phyloP scores from a whole-genome alignment of 2,329 filamentous ascomycete genomes.

The Tetracladium maxilliforme region DNA sequence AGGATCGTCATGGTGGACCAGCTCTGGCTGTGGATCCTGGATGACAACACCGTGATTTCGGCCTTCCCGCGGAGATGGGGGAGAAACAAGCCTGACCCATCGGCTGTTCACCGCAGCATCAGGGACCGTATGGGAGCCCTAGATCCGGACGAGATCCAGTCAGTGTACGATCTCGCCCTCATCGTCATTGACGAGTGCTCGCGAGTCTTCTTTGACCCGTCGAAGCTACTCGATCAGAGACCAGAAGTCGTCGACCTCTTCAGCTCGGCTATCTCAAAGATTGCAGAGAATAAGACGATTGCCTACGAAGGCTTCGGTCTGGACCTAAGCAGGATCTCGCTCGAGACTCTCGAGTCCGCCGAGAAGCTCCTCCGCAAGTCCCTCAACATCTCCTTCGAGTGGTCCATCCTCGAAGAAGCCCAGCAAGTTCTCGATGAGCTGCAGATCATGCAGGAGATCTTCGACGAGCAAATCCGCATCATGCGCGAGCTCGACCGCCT shows the following conservation, averaged over 20 bases:
- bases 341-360: conserved; percentile 6
- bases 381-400: conserved; percentile 26
- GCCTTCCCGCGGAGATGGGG: conserved; percentile 27
- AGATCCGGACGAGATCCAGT: conserved; percentile 14
- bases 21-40: conserved; percentile 27
- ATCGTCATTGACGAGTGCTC: conserved; percentile 24
- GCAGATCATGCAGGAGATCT: conserved; percentile 26
- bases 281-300: conserved; percentile 23
- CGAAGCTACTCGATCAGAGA: conserved; percentile 13
- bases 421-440: conserved; percentile 32
- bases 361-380: conserved; percentile 12
- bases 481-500: conserved; percentile 6
- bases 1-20: conserved; percentile 26
- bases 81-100: conserved; percentile 20
- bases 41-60: conserved; percentile 20
- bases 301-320: conserved; percentile 22
- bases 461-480: conserved; percentile 14
- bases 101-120: conserved; percentile 24
- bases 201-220: conserved; percentile 22
- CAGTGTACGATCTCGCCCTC: conserved; percentile 24
- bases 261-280: conserved; percentile 21
- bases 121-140: conserved; percentile 14
- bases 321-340: conserved; percentile 12
- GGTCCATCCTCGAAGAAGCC: conserved; percentile 24
- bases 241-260: conserved; percentile 26